Evolutionary conservation across 306 rosid genomes (phyloP), one percentile per base, ranked within the genome.

Genomic region (Cicer cuneatum): DNA sequence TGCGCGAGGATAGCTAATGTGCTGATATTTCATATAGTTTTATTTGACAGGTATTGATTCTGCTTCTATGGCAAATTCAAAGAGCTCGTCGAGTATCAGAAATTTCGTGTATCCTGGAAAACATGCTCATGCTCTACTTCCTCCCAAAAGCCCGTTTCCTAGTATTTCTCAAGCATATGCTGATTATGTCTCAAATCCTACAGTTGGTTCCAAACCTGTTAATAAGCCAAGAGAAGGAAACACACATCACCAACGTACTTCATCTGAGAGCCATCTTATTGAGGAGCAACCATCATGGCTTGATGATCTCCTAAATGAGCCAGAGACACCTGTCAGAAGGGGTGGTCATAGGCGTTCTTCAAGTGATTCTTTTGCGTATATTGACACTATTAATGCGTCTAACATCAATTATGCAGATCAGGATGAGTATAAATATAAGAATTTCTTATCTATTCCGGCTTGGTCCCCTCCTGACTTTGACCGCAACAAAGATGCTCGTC

Each of bases 231-330:
- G 93, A 83, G 99, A 85, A 45, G 98, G 93, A 85, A 89, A 79
- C 70, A 7, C 78, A 39, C 89, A 92, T 73, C 99, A 95, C 81
- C 98, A 86, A 63, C 86, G 99, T 52, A 92, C 97, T 78, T 90
- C 98, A 73, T 95, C 99, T 11, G 99, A 95, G 89, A 92, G 98
- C 87, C 81, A 65, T 72, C 76, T 85, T 65, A 82, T 88, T 49
- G 99, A 95, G 86, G 99, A 95, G 83, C 99, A 95, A 71, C 99
- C 99, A 69, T 95, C 97, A 53, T 95, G 99, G 99, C 97, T 95
- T 41, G 99, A 95, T 78, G 99, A 95, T 86, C 99, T 95, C 42
- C 98, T 95, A 74, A 87, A 95, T 77, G 99, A 95, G 82, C 99
- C 99, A 4, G 99, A 95, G 60, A 86, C 99, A 56, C 99, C 99